phyloP scores from a whole-genome alignment of 23 red algal genomes.

The Gracilaria domingensis region DNA sequence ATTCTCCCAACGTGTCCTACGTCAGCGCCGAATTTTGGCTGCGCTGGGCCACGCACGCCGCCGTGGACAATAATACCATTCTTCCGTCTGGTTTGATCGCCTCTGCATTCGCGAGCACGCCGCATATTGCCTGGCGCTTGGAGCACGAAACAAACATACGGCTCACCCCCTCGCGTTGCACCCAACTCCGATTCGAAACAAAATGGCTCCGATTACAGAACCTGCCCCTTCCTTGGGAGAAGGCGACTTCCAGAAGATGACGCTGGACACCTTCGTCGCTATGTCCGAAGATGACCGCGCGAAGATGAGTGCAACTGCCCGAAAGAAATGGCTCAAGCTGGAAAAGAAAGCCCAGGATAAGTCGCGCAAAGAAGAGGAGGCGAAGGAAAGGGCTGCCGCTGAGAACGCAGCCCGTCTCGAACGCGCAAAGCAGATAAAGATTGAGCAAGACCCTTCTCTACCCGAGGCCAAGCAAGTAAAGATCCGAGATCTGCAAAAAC shows the following conservation, averaged over 20 bases:
- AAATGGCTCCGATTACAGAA: neutral
- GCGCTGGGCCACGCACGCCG: slow-evolving; percentile 10
- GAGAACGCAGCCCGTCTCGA: slow-evolving; percentile 78
- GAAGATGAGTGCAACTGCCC: slow-evolving; percentile 60
- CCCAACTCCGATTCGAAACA: neutral
- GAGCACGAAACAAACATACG: too few species aligned
- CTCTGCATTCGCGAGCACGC: too few species aligned
- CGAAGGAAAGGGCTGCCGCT: slow-evolving; percentile 48
- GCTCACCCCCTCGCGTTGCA: too few species aligned
- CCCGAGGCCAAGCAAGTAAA: slow-evolving; percentile 66
- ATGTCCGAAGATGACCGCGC: slow-evolving; percentile 66
- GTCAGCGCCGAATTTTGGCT: neutral
- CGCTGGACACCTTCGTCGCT: slow-evolving; percentile 73
- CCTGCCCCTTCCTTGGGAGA: neutral
- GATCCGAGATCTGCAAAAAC: slow-evolving; percentile 72
- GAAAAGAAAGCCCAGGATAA: slow-evolving; percentile 80
- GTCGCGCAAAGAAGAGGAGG: slow-evolving; percentile 79
- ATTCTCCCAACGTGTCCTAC: neutral
- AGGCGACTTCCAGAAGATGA: slow-evolving; percentile 60
- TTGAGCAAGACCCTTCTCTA: slow-evolving; percentile 75
- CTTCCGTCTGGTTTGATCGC: neutral
- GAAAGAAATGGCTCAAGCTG: slow-evolving; percentile 78
- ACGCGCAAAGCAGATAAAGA: slow-evolving; percentile 72
- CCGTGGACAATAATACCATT: neutral
- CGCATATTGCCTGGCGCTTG: too few species aligned